Evolutionary conservation across 2,329 filamentous ascomycete genomes (phyloP).

Genomic region (Cyclaneusma minus): DNA sequence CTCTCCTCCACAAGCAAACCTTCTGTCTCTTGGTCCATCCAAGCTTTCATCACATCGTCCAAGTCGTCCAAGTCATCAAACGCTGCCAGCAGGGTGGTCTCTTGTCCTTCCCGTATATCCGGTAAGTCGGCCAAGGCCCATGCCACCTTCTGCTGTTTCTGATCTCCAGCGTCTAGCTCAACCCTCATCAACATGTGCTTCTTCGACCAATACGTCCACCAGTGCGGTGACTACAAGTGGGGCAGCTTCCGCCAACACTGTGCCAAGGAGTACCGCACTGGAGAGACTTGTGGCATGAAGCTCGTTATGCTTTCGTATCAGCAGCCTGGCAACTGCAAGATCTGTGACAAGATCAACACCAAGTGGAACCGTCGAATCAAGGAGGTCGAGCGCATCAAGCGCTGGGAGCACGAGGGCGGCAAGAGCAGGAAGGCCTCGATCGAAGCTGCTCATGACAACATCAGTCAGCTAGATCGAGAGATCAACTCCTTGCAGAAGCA

Average conservation of each 20-base stretch:
- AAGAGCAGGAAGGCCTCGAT: slow-evolving; percentile 48
- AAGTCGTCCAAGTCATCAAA: too few species aligned
- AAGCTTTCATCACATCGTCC: too few species aligned
- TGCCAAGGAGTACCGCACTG: slow-evolving; percentile 86
- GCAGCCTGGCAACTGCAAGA: slow-evolving; percentile 50
- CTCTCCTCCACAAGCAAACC: too few species aligned
- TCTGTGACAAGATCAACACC: slow-evolving; percentile 80
- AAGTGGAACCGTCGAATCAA: slow-evolving; percentile 63
- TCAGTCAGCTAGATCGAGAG: slow-evolving; percentile 47
- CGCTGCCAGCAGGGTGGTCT: too few species aligned
- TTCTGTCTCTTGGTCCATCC: too few species aligned
- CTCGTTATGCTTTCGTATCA: slow-evolving; percentile 62
- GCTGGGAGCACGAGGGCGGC: slow-evolving; percentile 56
- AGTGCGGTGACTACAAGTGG: slow-evolving; percentile 89
- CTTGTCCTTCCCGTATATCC: slow-evolving; percentile 7
- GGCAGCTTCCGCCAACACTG: slow-evolving; percentile 85
- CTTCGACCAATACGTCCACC: slow-evolving; percentile 78
- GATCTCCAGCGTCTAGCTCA: slow-evolving; percentile 6
- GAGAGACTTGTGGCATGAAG: slow-evolving; percentile 91
- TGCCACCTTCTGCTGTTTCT: slow-evolving; percentile 6
- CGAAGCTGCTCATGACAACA: slow-evolving; percentile 53
- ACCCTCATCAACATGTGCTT: slow-evolving; percentile 62
- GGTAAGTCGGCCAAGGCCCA: slow-evolving; percentile 2
- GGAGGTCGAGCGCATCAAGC: slow-evolving; percentile 57
- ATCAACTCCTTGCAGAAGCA: slow-evolving; percentile 29